Conservation (phyloP, 1,284 basidiomycete species). For the Anthracocystis setariae region DNA sequence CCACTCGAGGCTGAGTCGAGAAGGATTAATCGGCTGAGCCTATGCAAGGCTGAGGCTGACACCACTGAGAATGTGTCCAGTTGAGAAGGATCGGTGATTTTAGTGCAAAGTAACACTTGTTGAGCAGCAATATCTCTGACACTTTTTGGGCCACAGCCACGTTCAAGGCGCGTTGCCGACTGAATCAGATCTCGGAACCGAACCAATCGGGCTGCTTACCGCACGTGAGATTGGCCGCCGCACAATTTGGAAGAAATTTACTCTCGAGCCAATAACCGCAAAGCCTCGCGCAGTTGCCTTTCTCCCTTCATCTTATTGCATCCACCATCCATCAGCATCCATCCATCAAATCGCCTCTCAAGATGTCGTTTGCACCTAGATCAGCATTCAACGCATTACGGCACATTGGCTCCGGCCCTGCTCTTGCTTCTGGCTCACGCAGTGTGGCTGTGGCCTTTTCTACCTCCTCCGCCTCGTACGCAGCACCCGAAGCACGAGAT, state of each 20-base stretch:
- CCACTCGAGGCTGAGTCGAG: slow-evolving; percentile 7
- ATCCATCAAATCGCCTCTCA: not conserved
- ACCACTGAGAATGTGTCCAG: slow-evolving; percentile 26
- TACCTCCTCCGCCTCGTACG: slow-evolving; percentile 22
- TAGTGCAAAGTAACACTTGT: slow-evolving; percentile 24
- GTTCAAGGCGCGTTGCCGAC: not conserved
- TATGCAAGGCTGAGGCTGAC: slow-evolving; percentile 7
- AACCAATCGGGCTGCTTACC: slow-evolving; percentile 15
- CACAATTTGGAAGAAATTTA: slow-evolving; percentile 22
- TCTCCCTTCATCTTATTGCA: not conserved
- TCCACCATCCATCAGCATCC: slow-evolving; percentile 2
- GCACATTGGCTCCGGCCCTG: slow-evolving; percentile 29
- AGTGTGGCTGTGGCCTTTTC: slow-evolving; percentile 31
- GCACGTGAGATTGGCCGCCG: slow-evolving; percentile 18
- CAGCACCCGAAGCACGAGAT: slow-evolving; percentile 25
- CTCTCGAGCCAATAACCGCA: not conserved
- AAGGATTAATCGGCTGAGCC: not conserved
- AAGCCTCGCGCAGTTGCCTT: not conserved
- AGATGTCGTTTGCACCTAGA: slow-evolving; percentile 34
- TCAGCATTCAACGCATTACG: slow-evolving; percentile 22
- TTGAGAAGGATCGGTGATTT: slow-evolving; percentile 10
- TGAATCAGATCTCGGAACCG: slow-evolving; percentile 5
- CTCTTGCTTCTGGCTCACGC: slow-evolving; percentile 39
- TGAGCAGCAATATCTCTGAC: not conserved
- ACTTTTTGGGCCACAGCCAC: slow-evolving; percentile 3